Evolutionary conservation across 768 basidiomycete species (phyloP).

Genomic region (Termitomyces sp.): DNA sequence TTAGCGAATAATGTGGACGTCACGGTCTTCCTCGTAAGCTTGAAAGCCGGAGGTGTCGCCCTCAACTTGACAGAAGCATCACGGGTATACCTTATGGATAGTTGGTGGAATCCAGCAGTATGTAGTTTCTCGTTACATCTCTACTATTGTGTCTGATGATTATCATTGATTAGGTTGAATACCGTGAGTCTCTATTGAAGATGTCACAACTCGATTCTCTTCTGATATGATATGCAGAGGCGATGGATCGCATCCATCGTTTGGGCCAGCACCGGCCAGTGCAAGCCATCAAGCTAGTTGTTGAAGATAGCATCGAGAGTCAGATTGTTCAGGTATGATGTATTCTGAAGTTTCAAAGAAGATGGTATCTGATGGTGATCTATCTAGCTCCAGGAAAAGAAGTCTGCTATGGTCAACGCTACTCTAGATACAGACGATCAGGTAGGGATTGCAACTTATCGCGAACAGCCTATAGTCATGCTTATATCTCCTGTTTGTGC

Average conservation of each 20-base stretch:
- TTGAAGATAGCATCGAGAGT: constrained; percentile 96
- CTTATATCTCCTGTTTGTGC: constrained; percentile 6
- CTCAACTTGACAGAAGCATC: constrained; percentile 90
- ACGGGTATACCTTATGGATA: constrained; percentile 95
- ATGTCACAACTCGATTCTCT: not conserved
- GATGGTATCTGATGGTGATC: not conserved
- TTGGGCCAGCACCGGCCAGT: constrained; percentile 94
- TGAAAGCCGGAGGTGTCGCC: constrained; percentile 95
- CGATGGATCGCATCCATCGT: constrained; percentile 97
- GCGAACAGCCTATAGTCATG: constrained; percentile 5
- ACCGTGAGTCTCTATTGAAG: constrained; percentile 49
- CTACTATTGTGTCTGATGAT: not conserved
- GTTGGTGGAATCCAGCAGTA: constrained; percentile 99
- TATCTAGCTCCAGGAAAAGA: constrained; percentile 88
- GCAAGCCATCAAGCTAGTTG: constrained; percentile 87
- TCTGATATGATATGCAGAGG: constrained; percentile 51
- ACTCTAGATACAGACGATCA: constrained; percentile 82
- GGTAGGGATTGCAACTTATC: constrained; percentile 35
- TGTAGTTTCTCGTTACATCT: constrained; percentile 14
- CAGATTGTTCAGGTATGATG: constrained; percentile 78
- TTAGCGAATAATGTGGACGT: constrained; percentile 90
- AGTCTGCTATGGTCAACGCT: constrained; percentile 91
- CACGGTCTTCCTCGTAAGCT: constrained; percentile 94
- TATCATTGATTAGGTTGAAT: constrained; percentile 57
- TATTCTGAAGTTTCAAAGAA: not conserved